Conservation (phyloP, 208 protist species). For the Leishmania braziliensis region DNA sequence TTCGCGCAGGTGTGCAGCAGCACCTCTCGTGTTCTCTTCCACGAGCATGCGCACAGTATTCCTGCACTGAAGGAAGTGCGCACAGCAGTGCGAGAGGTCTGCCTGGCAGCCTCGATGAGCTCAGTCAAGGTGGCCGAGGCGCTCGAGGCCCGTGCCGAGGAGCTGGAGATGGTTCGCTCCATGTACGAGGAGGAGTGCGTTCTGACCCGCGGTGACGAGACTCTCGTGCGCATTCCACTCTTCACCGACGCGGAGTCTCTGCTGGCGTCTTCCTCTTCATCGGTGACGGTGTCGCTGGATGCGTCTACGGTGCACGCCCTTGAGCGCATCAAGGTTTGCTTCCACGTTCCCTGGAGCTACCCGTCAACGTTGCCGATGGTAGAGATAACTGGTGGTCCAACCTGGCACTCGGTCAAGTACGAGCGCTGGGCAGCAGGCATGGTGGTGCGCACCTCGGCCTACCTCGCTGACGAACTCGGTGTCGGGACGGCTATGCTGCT, state of each 20-base stretch:
- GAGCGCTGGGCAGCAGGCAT: constrained; percentile 63
- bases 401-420: constrained; percentile 44
- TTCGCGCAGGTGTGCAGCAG: constrained; percentile 65
- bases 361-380: constrained; percentile 52
- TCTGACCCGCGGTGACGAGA: constrained; percentile 4
- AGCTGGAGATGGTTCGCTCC: constrained; percentile 74
- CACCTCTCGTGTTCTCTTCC: constrained; percentile 48
- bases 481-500: constrained; percentile 60
- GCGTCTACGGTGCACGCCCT: constrained; percentile 28
- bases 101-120: constrained; percentile 25
- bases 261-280: constrained; percentile 51
- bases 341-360: constrained; percentile 57
- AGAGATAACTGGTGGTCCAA: constrained; percentile 50
- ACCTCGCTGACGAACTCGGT: constrained; percentile 59
- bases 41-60: constrained; percentile 88
- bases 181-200: constrained; percentile 78
- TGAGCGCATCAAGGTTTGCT: constrained; percentile 43
- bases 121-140: constrained; percentile 22
- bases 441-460: constrained; percentile 35
- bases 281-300: constrained; percentile 14
- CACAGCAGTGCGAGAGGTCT: constrained; percentile 42
- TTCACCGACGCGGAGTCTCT: constrained; percentile 36
- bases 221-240: constrained; percentile 24
- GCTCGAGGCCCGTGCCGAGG: constrained; percentile 42
- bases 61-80: constrained; percentile 59